These are phyloP conservation scores for Tremella mesenterica DNA, from an alignment of 768 basidiomycete genomes.

Conservation along the genomic window DNA sequence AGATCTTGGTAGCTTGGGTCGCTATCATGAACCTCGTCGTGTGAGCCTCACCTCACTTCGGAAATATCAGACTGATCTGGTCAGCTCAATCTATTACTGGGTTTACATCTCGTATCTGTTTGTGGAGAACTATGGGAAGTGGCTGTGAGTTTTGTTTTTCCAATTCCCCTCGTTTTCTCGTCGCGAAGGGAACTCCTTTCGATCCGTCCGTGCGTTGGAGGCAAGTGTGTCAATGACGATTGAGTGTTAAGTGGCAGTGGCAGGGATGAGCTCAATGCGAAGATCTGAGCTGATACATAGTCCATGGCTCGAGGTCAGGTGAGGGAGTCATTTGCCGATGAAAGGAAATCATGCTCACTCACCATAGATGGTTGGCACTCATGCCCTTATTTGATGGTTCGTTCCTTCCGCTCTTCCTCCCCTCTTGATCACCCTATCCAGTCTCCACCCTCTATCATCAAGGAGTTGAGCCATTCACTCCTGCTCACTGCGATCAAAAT, in stretches of 20 bases:
- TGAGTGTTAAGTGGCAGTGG: too few relatives aligned
- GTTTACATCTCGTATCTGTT: conserved; percentile 24
- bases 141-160: conserved; percentile 14
- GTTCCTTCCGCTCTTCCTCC: background rate
- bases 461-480: too few relatives aligned
- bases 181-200: background rate
- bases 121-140: conserved; percentile 22
- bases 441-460: too few relatives aligned
- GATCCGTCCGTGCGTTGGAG: background rate
- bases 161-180: background rate
- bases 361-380: too few relatives aligned
- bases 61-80: conserved; percentile 9
- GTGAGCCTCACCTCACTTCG: background rate
- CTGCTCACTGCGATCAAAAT: too few relatives aligned
- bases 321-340: too few relatives aligned
- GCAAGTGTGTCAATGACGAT: too few relatives aligned
- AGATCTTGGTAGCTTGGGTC: background rate
- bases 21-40: background rate
- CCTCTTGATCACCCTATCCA: too few relatives aligned
- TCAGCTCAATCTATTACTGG: conserved; percentile 19
- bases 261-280: background rate
- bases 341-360: too few relatives aligned
- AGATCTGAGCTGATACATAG: background rate
- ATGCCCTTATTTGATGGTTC: background rate
- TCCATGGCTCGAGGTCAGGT: conserved; percentile 3